phyloP scores from a whole-genome alignment of 148 eudicot species.

The Diospyros kaki region DNA sequence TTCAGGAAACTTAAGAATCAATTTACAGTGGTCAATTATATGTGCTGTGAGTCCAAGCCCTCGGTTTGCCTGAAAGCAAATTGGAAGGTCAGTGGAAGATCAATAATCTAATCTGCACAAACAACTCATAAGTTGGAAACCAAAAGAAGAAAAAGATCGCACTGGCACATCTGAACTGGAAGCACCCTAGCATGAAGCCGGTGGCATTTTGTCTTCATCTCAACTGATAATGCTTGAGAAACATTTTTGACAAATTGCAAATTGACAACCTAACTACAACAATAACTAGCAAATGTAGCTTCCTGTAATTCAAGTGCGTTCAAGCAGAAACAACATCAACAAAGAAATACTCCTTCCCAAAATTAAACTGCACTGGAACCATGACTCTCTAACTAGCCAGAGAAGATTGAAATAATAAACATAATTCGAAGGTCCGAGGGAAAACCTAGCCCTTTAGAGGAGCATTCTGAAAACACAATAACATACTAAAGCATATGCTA shows the following conservation, averaged over 20 bases:
- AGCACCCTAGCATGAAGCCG: not conserved
- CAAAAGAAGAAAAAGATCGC: not conserved
- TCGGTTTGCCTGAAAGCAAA: conserved; percentile 67
- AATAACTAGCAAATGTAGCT: not conserved
- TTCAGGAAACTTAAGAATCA: conserved; percentile 79
- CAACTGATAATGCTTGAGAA: not conserved
- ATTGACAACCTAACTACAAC: not conserved
- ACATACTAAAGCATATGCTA: not conserved
- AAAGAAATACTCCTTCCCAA: not conserved
- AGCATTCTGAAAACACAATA: not conserved
- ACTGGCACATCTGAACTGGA: not conserved
- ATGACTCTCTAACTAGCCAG: not conserved
- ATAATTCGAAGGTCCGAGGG: not conserved
- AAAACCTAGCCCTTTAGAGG: not conserved
- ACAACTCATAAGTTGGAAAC: not conserved
- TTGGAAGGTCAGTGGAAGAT: conserved; percentile 8
- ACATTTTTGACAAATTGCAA: not conserved
- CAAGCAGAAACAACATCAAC: not conserved
- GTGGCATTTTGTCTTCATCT: not conserved
- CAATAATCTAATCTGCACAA: not conserved
- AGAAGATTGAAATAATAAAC: not conserved
- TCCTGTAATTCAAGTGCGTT: not conserved
- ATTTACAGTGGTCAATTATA: conserved; percentile 84
- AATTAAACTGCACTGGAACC: not conserved
- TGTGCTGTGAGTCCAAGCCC: conserved; percentile 94